Evolutionary conservation across 768 basidiomycete genomes (phyloP).

Genomic region (Harrya chromipes): DNA sequence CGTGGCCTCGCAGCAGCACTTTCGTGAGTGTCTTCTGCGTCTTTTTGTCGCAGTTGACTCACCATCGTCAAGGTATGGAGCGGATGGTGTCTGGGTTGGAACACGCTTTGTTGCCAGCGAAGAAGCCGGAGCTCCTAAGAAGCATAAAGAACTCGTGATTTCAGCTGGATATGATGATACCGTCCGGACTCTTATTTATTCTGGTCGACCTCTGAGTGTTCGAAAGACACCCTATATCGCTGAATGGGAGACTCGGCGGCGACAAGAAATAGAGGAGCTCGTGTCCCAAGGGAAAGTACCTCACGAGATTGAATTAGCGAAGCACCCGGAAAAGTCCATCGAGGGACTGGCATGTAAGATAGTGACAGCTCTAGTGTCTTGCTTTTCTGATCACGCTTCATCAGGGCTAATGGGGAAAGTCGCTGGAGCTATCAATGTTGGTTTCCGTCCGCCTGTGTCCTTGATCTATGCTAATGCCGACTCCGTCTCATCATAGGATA

Average conservation of each 20-base stretch:
- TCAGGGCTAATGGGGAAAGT: slow-evolving; percentile 79
- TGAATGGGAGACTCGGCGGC: slow-evolving; percentile 68
- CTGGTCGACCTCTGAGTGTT: slow-evolving; percentile 81
- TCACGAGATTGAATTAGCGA: slow-evolving; percentile 67
- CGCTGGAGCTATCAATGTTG: slow-evolving; percentile 63
- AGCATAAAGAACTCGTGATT: slow-evolving; percentile 65
- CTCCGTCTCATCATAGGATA: slow-evolving; percentile 43
- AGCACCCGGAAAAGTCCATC: slow-evolving; percentile 62
- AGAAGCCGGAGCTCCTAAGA: slow-evolving; percentile 75
- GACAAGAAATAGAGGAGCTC: slow-evolving; percentile 55
- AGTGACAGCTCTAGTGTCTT: neutral
- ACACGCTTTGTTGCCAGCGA: slow-evolving; percentile 82
- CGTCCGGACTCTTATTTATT: slow-evolving; percentile 67
- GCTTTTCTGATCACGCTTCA: slow-evolving; percentile 1
- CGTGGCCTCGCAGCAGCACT: slow-evolving; percentile 75
- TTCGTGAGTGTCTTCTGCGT: slow-evolving; percentile 39
- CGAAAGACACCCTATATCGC: slow-evolving; percentile 74
- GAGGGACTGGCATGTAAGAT: slow-evolving; percentile 58
- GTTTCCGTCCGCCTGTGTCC: slow-evolving; percentile 17
- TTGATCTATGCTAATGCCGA: slow-evolving; percentile 1
- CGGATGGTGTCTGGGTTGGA: slow-evolving; percentile 84
- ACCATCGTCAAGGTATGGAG: slow-evolving; percentile 57
- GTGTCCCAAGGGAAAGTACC: slow-evolving; percentile 68
- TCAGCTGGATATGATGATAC: slow-evolving; percentile 76
- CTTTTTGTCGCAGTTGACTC: neutral